A percentile compares a stretch with the other conserved stretches of the same genome.
phyloP scores from a whole-genome alignment of 441 rosid species.

The Macaranga tanarius region DNA sequence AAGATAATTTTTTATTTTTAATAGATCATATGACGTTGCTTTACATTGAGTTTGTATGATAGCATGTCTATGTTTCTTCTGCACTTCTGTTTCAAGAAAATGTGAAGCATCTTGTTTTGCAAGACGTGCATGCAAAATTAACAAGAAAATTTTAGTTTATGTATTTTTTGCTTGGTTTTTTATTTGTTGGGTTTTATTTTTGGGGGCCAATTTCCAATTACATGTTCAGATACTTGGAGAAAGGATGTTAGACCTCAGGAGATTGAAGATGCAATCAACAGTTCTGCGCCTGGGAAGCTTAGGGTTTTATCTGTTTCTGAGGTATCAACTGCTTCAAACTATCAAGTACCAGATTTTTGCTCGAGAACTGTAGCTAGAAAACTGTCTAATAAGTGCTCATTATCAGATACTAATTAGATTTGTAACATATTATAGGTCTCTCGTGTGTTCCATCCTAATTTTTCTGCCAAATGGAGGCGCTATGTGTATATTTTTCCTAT shows the following conservation, averaged over 20 bases:
- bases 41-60: not conserved
- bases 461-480: constrained; percentile 96
- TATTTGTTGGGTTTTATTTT: constrained; percentile 7
- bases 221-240: constrained; percentile 85
- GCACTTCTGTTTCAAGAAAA: not conserved
- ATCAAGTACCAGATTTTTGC: not conserved
- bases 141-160: not conserved
- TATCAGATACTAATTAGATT: constrained; percentile 16
- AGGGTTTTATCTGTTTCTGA: constrained; percentile 66
- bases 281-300: constrained; percentile 65
- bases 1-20: not conserved
- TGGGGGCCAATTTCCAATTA: constrained; percentile 3
- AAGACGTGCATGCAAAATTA: not conserved
- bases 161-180: constrained; percentile 6
- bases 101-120: constrained; percentile 1
- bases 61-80: not conserved
- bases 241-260: constrained; percentile 60
- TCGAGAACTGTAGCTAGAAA: constrained; percentile 6
- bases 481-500: constrained; percentile 89
- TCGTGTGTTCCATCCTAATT: constrained; percentile 91
- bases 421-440: constrained; percentile 57
- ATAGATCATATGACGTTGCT: not conserved
- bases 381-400: not conserved
- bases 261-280: constrained; percentile 65
- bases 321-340: constrained; percentile 41